phyloP scores from a whole-genome alignment of 225 moss, liverwort and hornwort genomes.

The Neckera pumila region DNA sequence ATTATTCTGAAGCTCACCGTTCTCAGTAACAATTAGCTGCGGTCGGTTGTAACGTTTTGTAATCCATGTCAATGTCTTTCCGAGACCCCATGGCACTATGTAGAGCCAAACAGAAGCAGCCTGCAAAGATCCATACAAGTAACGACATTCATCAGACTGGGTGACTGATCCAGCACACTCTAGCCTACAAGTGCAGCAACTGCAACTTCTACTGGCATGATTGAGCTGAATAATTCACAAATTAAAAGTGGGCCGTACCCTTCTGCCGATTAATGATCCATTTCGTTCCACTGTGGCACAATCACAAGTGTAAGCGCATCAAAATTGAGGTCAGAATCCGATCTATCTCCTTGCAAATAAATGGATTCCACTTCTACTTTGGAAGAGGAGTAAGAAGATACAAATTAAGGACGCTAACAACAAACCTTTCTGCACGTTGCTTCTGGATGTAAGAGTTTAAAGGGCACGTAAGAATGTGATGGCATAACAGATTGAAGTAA shows the following conservation, averaged over 20 bases:
- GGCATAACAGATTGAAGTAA: not conserved
- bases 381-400: not conserved
- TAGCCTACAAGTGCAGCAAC: not conserved
- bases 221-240: not conserved
- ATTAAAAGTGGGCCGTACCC: not conserved
- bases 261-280: slow-evolving; percentile 2
- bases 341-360: not conserved
- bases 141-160: not conserved
- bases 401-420: not conserved
- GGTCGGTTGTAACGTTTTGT: slow-evolving; percentile 25
- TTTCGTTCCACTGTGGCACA: slow-evolving; percentile 15
- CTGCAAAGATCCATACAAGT: slow-evolving; percentile 1
- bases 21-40: slow-evolving; percentile 22
- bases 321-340: not conserved
- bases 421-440: not conserved
- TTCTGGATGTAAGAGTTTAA: not conserved
- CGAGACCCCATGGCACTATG: slow-evolving; percentile 41
- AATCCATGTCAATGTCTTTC: slow-evolving; percentile 20
- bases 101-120: slow-evolving; percentile 37
- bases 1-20: slow-evolving; percentile 9
- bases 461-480: not conserved
- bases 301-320: not conserved
- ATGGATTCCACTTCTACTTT: not conserved
- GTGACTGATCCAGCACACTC: not conserved
- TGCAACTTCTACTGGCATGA: not conserved